phyloP scores from a whole-genome alignment of 331 rosid species.

The Prunus yedoensis region DNA sequence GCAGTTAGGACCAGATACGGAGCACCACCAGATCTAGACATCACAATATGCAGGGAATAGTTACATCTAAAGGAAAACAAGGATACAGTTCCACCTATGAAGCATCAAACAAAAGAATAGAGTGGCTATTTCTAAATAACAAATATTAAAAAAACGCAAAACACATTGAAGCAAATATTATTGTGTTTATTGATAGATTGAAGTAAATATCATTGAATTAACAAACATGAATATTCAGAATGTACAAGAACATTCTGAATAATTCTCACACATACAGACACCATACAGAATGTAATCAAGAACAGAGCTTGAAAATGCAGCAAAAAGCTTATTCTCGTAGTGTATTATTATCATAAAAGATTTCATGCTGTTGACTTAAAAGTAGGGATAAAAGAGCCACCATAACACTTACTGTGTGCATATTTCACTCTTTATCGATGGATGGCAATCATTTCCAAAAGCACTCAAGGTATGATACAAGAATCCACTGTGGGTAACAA shows the following conservation, averaged over 20 bases:
- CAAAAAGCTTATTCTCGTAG: background rate
- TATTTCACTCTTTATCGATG: constrained; percentile 65
- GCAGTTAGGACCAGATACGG: background rate
- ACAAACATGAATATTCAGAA: background rate
- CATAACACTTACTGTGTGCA: constrained; percentile 56
- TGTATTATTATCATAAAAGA: background rate
- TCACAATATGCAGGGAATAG: background rate
- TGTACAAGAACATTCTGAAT: no score
- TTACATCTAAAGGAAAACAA: no score
- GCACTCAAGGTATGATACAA: constrained; percentile 58
- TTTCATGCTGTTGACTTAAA: background rate
- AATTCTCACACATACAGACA: no score
- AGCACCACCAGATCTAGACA: constrained; percentile 1
- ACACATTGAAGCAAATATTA: no score
- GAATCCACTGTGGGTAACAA: constrained; percentile 77
- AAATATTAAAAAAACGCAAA: no score
- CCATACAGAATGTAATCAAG: no score
- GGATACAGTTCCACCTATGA: no score
- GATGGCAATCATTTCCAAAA: constrained; percentile 86
- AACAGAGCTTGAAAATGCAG: background rate
- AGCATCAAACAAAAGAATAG: no score
- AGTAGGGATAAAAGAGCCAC: background rate
- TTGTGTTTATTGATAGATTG: no score
- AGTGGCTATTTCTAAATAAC: no score
- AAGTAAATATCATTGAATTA: no score